Evolutionary conservation across 2,329 filamentous ascomycete species (phyloP).

Genomic region (Claviceps monticola): DNA sequence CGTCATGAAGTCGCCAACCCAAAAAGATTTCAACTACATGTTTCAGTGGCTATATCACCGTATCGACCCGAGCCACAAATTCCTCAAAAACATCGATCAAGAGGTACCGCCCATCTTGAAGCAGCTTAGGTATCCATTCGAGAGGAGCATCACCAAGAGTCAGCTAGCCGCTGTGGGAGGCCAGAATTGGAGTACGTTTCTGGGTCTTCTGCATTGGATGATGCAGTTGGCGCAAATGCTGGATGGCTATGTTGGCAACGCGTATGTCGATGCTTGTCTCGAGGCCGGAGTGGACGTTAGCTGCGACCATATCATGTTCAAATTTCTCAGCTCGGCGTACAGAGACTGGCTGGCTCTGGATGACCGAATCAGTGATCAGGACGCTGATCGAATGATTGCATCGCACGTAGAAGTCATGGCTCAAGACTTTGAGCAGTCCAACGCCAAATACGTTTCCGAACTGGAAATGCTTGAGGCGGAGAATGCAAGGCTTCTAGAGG

Average conservation of each 20-base stretch:
- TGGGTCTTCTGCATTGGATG: constrained; percentile 95
- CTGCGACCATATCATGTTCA: constrained; percentile 85
- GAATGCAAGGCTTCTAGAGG: constrained; percentile 63
- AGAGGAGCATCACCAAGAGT: constrained; percentile 91
- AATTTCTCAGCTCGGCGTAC: constrained; percentile 82
- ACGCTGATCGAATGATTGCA: constrained; percentile 61
- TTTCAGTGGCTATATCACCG: constrained; percentile 97
- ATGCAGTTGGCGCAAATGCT: constrained; percentile 96
- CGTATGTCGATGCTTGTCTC: constrained; percentile 80
- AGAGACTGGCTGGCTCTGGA: constrained; percentile 88
- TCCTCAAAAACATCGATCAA: constrained; percentile 87
- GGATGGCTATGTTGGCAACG: constrained; percentile 62
- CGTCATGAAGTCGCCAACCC: constrained; percentile 82
- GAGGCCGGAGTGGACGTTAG: constrained; percentile 79
- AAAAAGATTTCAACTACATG: constrained; percentile 96
- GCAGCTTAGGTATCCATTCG: constrained; percentile 87
- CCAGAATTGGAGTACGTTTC: constrained; percentile 91
- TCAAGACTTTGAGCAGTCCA: constrained; percentile 69
- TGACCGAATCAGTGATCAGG: constrained; percentile 76
- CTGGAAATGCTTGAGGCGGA: constrained; percentile 77
- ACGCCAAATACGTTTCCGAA: constrained; percentile 73
- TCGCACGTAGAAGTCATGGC: constrained; percentile 86
- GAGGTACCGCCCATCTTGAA: constrained; percentile 89
- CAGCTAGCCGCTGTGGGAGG: constrained; percentile 90
- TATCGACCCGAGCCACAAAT: constrained; percentile 86